A percentile compares a stretch with the other conserved stretches of the same genome.
Evolutionary conservation across 352 stramenopile species (phyloP).

Genomic region (Blastocystis hominis): DNA sequence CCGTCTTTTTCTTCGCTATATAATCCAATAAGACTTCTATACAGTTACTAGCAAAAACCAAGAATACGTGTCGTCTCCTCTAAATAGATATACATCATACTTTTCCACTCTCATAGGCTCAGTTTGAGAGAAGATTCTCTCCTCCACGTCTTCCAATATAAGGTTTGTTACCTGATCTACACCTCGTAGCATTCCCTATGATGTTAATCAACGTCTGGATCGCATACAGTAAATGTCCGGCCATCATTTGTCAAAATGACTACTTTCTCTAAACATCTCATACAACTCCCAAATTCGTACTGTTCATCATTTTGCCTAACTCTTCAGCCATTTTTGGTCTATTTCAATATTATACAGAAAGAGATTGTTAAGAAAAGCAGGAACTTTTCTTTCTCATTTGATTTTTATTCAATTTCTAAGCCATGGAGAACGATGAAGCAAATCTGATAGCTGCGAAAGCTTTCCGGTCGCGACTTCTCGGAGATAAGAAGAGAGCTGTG

Average conservation of each 20-base stretch:
- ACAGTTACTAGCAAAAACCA: background rate
- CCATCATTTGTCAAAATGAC: conserved; percentile 55
- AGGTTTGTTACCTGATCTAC: conserved; percentile 56
- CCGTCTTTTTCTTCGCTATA: conserved; percentile 38
- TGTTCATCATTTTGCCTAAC: conserved; percentile 47
- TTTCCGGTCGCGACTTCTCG: background rate
- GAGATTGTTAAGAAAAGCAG: background rate
- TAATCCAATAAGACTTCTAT: conserved; percentile 29
- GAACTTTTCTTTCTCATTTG: background rate
- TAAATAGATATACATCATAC: conserved; percentile 47
- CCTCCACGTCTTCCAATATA: conserved; percentile 53
- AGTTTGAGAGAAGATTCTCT: conserved; percentile 36
- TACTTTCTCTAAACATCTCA: conserved; percentile 49
- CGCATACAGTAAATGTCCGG: conserved; percentile 14
- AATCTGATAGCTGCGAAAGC: conserved; percentile 54
- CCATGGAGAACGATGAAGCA: conserved; percentile 46
- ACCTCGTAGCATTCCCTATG: conserved; percentile 42
- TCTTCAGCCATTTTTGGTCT: conserved; percentile 44
- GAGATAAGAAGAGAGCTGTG: background rate
- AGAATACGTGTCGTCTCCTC: conserved; percentile 49
- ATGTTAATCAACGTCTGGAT: background rate
- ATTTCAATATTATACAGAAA: background rate
- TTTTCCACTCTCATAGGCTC: conserved; percentile 11
- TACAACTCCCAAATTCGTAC: background rate
- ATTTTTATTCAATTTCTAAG: background rate